Evolutionary conservation across 805 yeast species (phyloP).

Genomic region (Candida maltosa): DNA sequence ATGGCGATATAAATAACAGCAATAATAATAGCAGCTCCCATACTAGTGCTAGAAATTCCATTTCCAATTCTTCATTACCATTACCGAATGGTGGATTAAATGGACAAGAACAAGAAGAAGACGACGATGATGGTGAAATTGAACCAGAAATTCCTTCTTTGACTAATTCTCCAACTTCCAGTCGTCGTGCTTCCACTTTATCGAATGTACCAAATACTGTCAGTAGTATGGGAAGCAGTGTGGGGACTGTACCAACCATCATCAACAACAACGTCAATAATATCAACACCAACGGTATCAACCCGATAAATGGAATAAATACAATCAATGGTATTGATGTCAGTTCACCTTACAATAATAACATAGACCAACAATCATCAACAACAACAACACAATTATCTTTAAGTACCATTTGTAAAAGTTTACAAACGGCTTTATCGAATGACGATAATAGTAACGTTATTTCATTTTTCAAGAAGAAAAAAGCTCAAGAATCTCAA

Average conservation of each 20-base stretch:
- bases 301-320: background rate
- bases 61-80: background rate
- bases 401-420: slow-evolving; percentile 1
- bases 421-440: slow-evolving; percentile 5
- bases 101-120: too few relatives aligned
- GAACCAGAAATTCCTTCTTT: slow-evolving; percentile 2
- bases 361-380: background rate
- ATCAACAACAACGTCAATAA: too few relatives aligned
- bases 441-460: slow-evolving; percentile 6
- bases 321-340: slow-evolving; percentile 1
- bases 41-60: too few relatives aligned
- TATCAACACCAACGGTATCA: too few relatives aligned
- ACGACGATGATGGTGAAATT: too few relatives aligned
- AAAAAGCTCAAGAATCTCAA: slow-evolving; percentile 8
- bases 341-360: too few relatives aligned
- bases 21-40: background rate
- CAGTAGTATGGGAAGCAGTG: too few relatives aligned
- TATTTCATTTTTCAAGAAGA: too few relatives aligned
- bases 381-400: background rate
- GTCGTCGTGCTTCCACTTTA: background rate
- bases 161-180: background rate
- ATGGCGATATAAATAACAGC: background rate
- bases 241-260: too few relatives aligned
- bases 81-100: too few relatives aligned
- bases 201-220: background rate